Conservation (phyloP, 495 filamentous ascomycete species). For the Xeromyces bisporus region DNA sequence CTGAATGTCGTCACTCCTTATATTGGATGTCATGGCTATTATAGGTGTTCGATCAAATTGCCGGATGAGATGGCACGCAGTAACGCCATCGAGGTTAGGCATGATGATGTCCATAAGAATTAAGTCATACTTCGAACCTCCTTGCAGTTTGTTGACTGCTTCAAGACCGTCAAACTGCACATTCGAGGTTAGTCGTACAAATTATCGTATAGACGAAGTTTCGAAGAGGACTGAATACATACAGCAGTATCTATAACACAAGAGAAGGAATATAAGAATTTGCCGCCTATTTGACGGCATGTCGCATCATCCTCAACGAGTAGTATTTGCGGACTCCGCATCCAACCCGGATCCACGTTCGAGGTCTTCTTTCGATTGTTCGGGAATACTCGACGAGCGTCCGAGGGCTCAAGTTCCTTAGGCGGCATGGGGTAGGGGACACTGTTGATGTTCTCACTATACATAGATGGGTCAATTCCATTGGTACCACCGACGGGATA, state of each 20-base stretch:
- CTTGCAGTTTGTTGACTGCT: slow-evolving; percentile 82
- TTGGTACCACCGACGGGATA: slow-evolving; percentile 81
- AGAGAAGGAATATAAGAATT: slow-evolving; percentile 77
- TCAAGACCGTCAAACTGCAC: slow-evolving; percentile 71
- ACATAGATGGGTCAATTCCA: slow-evolving; percentile 77
- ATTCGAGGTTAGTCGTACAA: too few species aligned
- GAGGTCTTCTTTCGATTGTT: slow-evolving; percentile 50
- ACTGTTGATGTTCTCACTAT: slow-evolving; percentile 82
- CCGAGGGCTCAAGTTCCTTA: slow-evolving; percentile 35
- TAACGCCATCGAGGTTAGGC: slow-evolving; percentile 90
- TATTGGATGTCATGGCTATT: slow-evolving; percentile 98
- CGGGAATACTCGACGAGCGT: slow-evolving; percentile 30
- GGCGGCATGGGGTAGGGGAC: slow-evolving; percentile 66
- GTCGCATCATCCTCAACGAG: slow-evolving; percentile 93
- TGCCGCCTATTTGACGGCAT: slow-evolving; percentile 82
- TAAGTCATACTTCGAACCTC: slow-evolving; percentile 69
- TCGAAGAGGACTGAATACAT: slow-evolving; percentile 54
- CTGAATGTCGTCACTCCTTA: slow-evolving; percentile 88
- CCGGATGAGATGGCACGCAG: slow-evolving; percentile 83
- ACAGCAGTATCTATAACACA: slow-evolving; percentile 86
- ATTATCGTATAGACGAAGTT: too few species aligned
- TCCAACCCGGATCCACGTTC: slow-evolving; percentile 62
- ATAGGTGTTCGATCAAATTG: slow-evolving; percentile 81
- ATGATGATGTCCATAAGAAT: slow-evolving; percentile 99
- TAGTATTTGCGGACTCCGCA: slow-evolving; percentile 66